Evolutionary conservation across 2,329 filamentous ascomycete species (phyloP), one percentile per base, ranked within the genome.

Genomic region (Calonectria hongkongensis): DNA sequence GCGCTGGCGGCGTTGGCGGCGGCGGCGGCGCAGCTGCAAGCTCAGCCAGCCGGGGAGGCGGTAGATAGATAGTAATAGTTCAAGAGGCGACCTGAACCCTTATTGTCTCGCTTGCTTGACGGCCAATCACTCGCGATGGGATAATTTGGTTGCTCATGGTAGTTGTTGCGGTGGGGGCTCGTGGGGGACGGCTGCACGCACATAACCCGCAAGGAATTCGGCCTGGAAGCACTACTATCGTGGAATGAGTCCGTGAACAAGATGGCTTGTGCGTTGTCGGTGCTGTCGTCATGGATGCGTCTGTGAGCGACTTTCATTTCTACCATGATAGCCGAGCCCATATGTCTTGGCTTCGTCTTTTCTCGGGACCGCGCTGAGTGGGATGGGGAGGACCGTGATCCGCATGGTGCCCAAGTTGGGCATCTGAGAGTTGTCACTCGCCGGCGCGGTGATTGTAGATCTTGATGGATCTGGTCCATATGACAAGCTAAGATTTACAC

Each of bases 381-480:
- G 54, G 33, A 58, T 33, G 10, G 15, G 27, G 54, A 58, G 54
- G 54, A 58, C 54, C 33, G 54, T 58, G 33, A 39, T 39, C 54
- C 30, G 54, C 54, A 58, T 36, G 33, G 30, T 58, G 54, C 54
- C 54, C 54, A 58, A 58, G 33, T 58, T 58, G 54, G 54, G 54
- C 54, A 58, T 18, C 54, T 58, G 33, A 33, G 54, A 30, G 54
- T 58, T 58, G 54, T 58, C 54, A 58, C 54, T 39, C 36, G 54
- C 54, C 54, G 54, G 33, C 36, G 54, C 54, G 54, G 54, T 58
- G 54, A 58, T 39, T 58, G 54, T 58, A 33, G 54, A 58, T 58
- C 54, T 58, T 58, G 54, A 58, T 58, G 54, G 54, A 58, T 58
- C 54, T 39, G 54, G n/a, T 58, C 54, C 30, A 39, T 58, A 39